A percentile compares a stretch with the other conserved stretches of the same genome.
Evolutionary conservation across 805 yeast species (phyloP).

Genomic region (Kluyveromyces dobzhanskii): DNA sequence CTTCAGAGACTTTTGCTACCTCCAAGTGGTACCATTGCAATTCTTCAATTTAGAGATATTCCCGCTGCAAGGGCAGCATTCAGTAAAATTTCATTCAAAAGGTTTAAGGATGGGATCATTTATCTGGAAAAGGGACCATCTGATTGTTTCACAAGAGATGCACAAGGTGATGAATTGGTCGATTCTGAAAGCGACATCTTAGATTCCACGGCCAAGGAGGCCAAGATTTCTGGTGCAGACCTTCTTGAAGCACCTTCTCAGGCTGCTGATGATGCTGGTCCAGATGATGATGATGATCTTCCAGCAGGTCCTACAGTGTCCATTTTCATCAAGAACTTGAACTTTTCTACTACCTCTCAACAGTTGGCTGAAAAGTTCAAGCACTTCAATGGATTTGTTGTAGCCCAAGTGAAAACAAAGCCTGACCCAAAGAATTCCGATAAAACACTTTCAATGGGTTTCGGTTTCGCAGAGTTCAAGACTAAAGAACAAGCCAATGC

Average conservation of each 20-base stretch:
- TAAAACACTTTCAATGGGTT: slow-evolving; percentile 84
- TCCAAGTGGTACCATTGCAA: slow-evolving; percentile 92
- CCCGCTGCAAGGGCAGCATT: slow-evolving; percentile 88
- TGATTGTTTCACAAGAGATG: slow-evolving; percentile 60
- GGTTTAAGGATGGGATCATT: slow-evolving; percentile 79
- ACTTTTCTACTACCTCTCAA: slow-evolving; percentile 63
- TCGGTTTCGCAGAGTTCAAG: slow-evolving; percentile 89
- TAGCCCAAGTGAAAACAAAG: slow-evolving; percentile 77
- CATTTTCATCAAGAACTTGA: slow-evolving; percentile 84
- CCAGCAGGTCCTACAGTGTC: slow-evolving; percentile 75
- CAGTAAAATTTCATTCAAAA: slow-evolving; percentile 73
- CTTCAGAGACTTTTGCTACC: slow-evolving; percentile 82
- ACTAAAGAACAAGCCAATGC: slow-evolving; percentile 68
- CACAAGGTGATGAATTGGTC: slow-evolving; percentile 32
- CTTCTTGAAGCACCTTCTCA: slow-evolving; percentile 35
- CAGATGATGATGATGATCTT: slow-evolving; percentile 31
- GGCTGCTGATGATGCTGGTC: slow-evolving; percentile 14
- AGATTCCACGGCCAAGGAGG: slow-evolving; percentile 29
- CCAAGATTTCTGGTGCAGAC: slow-evolving; percentile 19
- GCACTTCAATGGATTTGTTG: slow-evolving; percentile 66
- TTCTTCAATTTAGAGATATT: slow-evolving; percentile 76
- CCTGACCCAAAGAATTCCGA: slow-evolving; percentile 73
- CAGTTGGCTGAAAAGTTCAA: slow-evolving; percentile 56
- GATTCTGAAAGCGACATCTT: slow-evolving; percentile 21
- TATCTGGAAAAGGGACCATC: slow-evolving; percentile 93